phyloP scores from a whole-genome alignment of 805 yeast genomes.

The Wilhelminamyces savonicus region DNA sequence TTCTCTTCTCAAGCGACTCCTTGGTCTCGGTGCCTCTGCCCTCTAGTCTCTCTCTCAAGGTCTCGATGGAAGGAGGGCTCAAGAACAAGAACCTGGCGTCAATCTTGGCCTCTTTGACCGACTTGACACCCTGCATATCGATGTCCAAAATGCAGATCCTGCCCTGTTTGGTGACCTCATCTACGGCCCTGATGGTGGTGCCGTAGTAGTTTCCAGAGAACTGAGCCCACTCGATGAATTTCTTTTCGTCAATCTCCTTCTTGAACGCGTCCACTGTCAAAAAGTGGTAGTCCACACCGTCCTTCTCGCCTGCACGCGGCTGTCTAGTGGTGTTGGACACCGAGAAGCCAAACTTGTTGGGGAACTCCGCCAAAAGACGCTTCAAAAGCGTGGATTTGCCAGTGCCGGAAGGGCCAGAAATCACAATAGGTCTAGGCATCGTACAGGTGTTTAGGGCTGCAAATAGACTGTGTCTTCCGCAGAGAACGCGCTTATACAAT shows the following conservation, averaged over 20 bases:
- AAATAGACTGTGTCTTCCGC: too few species aligned
- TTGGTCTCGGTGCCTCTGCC: conserved; percentile 94
- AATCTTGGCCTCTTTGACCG: conserved; percentile 76
- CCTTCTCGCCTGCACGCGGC: conserved; percentile 87
- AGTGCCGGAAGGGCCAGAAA: conserved; percentile 95
- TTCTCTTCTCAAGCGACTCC: conserved; percentile 78
- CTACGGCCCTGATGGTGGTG: conserved; percentile 80
- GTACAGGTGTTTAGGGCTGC: too few species aligned
- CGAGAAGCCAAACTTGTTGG: conserved; percentile 87
- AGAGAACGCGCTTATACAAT: too few species aligned
- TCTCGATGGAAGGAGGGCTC: conserved; percentile 89
- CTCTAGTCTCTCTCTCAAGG: conserved; percentile 64
- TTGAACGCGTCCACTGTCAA: conserved; percentile 75
- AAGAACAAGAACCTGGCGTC: conserved; percentile 82
- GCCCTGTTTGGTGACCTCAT: conserved; percentile 58
- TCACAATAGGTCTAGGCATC: conserved; percentile 76
- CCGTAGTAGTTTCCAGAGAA: conserved; percentile 98
- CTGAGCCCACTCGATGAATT: conserved; percentile 96
- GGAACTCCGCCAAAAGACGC: conserved; percentile 83
- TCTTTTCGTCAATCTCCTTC: conserved; percentile 60
- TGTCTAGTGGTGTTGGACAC: conserved; percentile 88
- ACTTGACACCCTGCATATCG: conserved; percentile 98
- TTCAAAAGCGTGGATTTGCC: conserved; percentile 94
- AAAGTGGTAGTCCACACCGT: conserved; percentile 89
- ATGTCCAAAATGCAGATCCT: conserved; percentile 88